These are phyloP conservation scores for Penicillium sp. DNA, from an alignment of 2,329 filamentous ascomycete species.

Conservation along the genomic window DNA sequence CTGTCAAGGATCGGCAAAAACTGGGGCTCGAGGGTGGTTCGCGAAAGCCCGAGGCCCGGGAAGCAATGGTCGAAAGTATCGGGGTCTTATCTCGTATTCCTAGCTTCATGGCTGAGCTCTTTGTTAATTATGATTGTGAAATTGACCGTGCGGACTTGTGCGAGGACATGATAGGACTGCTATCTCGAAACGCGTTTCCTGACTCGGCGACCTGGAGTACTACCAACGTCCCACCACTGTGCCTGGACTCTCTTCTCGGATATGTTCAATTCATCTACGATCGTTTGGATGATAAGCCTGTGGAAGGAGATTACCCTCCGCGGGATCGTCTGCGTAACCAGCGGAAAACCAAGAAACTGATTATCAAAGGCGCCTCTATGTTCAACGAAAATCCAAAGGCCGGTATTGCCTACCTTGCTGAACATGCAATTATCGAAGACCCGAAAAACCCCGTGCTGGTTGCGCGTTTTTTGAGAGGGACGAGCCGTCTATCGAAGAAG, in stretches of 20 bases:
- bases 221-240: slow-evolving; percentile 93
- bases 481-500: slow-evolving; percentile 85
- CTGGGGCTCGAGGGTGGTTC: slow-evolving; percentile 89
- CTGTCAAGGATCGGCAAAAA: slow-evolving; percentile 88
- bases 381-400: slow-evolving; percentile 96
- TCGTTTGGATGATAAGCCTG: slow-evolving; percentile 73
- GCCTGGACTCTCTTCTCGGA: slow-evolving; percentile 85
- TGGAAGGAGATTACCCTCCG: slow-evolving; percentile 68
- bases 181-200: slow-evolving; percentile 92
- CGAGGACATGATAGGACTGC: slow-evolving; percentile 89
- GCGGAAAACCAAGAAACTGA: slow-evolving; percentile 79
- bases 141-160: slow-evolving; percentile 89
- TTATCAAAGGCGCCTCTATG: slow-evolving; percentile 83
- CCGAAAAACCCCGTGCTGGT: slow-evolving; percentile 74
- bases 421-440: slow-evolving; percentile 82
- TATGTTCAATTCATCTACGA: slow-evolving; percentile 93
- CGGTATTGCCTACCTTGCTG: slow-evolving; percentile 82
- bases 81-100: slow-evolving; percentile 91
- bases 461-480: slow-evolving; percentile 85
- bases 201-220: slow-evolving; percentile 99
- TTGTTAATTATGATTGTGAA: slow-evolving; percentile 98
- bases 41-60: slow-evolving; percentile 89
- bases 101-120: slow-evolving; percentile 91
- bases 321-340: slow-evolving; percentile 69
- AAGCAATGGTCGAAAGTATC: slow-evolving; percentile 98